These are phyloP conservation scores for Pseudogymnoascus sp. DNA, from an alignment of 2,329 filamentous ascomycete genomes.

Conservation along the genomic window DNA sequence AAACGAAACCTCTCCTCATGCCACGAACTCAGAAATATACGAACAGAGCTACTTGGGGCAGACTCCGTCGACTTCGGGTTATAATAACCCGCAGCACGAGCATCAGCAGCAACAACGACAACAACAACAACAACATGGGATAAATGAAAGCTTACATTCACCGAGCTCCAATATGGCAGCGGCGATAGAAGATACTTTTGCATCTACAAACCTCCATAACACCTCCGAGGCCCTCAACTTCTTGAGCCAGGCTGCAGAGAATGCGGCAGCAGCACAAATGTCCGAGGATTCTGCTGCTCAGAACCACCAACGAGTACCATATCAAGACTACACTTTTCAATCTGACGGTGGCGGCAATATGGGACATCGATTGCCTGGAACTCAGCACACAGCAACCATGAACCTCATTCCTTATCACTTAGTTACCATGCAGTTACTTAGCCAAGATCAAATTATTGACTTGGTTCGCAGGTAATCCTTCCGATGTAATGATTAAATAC, in stretches of 20 bases:
- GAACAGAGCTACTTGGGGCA: neutral
- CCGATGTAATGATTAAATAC: neutral
- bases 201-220: constrained; percentile 33
- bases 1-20: neutral
- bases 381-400: neutral
- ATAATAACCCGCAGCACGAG: neutral
- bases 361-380: neutral
- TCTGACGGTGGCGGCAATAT: neutral
- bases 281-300: neutral
- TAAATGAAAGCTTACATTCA: neutral
- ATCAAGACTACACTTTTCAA: constrained; percentile 5
- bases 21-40: neutral
- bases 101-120: neutral
- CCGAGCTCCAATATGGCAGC: constrained; percentile 8
- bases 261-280: constrained; percentile 13
- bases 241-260: constrained; percentile 33
- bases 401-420: neutral
- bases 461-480: neutral
- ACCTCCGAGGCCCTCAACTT: constrained; percentile 35
- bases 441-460: neutral
- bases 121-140: neutral
- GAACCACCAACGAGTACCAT: neutral
- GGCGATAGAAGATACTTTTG: constrained; percentile 33
- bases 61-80: neutral
- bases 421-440: neutral